Evolutionary conservation across 352 stramenopile species (phyloP), one percentile per base, ranked within the genome.

Genomic region (Phytopythium ostracodes): DNA sequence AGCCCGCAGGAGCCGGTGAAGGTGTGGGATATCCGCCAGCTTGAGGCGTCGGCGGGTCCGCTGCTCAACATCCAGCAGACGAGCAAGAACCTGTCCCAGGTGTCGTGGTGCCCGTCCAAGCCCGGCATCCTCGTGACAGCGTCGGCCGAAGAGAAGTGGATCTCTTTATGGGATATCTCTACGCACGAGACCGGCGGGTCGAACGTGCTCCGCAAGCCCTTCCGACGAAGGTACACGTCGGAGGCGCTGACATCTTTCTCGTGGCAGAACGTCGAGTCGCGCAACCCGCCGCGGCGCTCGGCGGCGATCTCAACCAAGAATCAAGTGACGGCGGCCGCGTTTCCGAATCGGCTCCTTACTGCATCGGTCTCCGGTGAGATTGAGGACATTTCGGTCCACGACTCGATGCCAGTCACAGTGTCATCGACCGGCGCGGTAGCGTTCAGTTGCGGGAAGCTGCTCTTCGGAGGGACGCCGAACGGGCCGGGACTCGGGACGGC

Each of bases 321-420:
- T 10, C 65, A 80, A 12, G 61, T 84, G 20, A 54, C 73, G 1
- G 74, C 78, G 0, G 80, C 81, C 17, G 84, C 83, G 9, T 93
- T 94, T 49, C 83, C 87, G n/a, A 92, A 96, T 57, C 78, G 84
- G 25, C 58, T 96, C 27, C 64, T 96, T 7, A 91, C 76, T 0
- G 84, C 85, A 0, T 92, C 83, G 10, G 29, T 90, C 17, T 79
- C 72, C 18, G 87, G 85, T 5, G 87, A 90, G 25, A 72, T 95
- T n/a, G 87, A 91, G 61, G 85, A 95, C 57, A 87, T 96, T 43
- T 94, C 88, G 12, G 76, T 95, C 24, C 88, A 96, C 59, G 85
- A 96, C 67, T 88, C 82, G 33, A 88, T 96, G 79, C 88, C 88
- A 0, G 70, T 96, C 10, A 81, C 87, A 0, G 60, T 96, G 24